Percentiles rank a stretch among this genome's conserved stretches.
These are phyloP conservation scores for Tubosaeta sp. DNA, from an alignment of 768 basidiomycete species.

Conservation along the genomic window DNA sequence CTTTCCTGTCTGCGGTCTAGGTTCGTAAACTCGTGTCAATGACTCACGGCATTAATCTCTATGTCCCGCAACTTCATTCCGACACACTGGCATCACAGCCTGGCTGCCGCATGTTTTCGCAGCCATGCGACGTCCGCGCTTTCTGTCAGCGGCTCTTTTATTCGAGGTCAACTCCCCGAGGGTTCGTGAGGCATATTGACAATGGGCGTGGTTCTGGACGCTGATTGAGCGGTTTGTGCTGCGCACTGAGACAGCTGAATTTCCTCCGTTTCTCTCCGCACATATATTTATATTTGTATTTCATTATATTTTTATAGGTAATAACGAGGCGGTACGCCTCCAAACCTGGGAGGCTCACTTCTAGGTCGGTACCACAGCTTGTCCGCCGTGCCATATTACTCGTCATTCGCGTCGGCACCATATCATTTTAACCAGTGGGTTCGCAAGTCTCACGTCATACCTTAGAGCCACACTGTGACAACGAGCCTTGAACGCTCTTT, in stretches of 20 bases:
- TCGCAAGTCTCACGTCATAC: background rate
- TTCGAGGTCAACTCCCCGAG: background rate
- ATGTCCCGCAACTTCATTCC: slow-evolving; percentile 10
- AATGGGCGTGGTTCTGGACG: background rate
- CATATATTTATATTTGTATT: background rate
- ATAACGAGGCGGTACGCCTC: slow-evolving; percentile 14
- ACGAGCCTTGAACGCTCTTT: background rate
- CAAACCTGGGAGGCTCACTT: slow-evolving; percentile 8
- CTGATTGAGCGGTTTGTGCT: background rate
- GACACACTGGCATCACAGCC: slow-evolving; percentile 13
- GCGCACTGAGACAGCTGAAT: slow-evolving; percentile 1
- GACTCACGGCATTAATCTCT: slow-evolving; percentile 17
- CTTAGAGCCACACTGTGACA: background rate
- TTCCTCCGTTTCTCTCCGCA: slow-evolving; percentile 5
- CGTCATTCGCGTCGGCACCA: background rate
- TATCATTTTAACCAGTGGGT: background rate
- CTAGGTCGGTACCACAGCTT: slow-evolving; percentile 9
- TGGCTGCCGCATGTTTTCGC: slow-evolving; percentile 20
- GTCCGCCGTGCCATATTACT: slow-evolving; percentile 6
- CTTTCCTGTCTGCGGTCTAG: background rate
- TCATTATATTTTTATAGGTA: slow-evolving; percentile 6
- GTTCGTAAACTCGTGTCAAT: slow-evolving; percentile 18
- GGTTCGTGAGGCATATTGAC: background rate
- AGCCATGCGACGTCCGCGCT: slow-evolving; percentile 17
- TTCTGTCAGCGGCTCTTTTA: slow-evolving; percentile 3